These are phyloP conservation scores for Lasiodiplodia citricola DNA, from an alignment of 2,329 filamentous ascomycete genomes.

Conservation along the genomic window DNA sequence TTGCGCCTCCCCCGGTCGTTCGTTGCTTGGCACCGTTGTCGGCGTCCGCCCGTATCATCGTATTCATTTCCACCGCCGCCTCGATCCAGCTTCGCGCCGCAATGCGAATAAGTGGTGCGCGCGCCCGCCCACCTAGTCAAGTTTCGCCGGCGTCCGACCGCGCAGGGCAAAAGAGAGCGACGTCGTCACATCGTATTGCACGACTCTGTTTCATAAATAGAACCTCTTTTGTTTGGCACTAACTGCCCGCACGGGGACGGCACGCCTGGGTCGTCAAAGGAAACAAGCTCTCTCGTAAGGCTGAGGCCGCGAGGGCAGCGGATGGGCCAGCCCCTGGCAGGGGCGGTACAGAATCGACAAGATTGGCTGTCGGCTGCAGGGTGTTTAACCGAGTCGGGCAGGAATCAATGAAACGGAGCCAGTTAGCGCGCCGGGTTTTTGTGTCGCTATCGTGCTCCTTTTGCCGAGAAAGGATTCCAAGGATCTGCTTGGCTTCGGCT, in stretches of 20 bases:
- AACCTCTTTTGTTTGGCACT: too few relatives aligned
- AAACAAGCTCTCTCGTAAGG: neutral
- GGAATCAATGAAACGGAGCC: neutral
- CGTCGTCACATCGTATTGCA: neutral
- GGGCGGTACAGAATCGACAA: neutral
- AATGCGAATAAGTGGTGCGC: neutral
- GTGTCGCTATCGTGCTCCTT: too few relatives aligned
- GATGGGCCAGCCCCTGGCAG: neutral
- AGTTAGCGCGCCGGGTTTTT: neutral
- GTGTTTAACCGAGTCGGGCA: neutral
- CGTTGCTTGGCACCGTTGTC: neutral
- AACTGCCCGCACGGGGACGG: neutral
- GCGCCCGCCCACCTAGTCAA: too few relatives aligned
- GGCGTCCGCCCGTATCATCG: conserved; percentile 9
- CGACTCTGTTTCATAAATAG: neutral
- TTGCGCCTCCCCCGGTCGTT: neutral
- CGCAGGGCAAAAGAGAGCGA: neutral
- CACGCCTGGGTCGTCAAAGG: neutral
- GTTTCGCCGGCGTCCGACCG: too few relatives aligned
- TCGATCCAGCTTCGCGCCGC: neutral
- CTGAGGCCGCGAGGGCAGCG: neutral
- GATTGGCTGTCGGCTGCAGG: neutral
- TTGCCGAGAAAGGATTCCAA: neutral
- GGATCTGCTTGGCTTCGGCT: neutral
- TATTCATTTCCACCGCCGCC: conserved; percentile 18